Conservation (phyloP, 768 basidiomycete species). For the Russula compacta region DNA sequence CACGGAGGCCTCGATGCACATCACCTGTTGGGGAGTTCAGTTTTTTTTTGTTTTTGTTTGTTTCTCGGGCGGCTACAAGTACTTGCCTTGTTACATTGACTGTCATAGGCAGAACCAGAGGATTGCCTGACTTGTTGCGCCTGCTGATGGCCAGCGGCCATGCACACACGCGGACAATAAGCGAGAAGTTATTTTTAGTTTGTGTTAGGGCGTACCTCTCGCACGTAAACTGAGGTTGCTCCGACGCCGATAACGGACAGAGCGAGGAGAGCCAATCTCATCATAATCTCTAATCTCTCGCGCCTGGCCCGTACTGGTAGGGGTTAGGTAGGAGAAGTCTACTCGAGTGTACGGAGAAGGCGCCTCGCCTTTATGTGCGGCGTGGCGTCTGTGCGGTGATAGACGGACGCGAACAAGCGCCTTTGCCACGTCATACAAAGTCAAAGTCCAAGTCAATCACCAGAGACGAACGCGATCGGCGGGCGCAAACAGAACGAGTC, state of each 20-base stretch:
- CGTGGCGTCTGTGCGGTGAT: neutral
- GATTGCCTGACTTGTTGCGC: neutral
- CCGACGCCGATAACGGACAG: neutral
- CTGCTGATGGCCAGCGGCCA: neutral
- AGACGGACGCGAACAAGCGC: neutral
- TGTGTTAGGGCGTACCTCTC: neutral
- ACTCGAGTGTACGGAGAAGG: no score
- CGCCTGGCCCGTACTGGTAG: neutral
- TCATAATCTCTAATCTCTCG: neutral
- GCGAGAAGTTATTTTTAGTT: neutral
- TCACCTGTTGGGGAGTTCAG: no score
- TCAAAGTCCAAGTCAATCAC: neutral
- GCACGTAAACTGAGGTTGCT: neutral
- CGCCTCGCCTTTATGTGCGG: no score
- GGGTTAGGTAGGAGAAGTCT: no score
- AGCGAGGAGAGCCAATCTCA: neutral
- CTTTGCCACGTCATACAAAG: neutral
- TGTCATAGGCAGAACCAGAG: neutral
- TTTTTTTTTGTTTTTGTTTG: no score
- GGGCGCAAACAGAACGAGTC: neutral
- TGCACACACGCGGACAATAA: no score
- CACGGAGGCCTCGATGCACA: constrained; percentile 13
- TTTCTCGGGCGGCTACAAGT: no score
- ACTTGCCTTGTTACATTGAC: constrained; percentile 2
- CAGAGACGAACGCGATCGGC: neutral